Evolutionary conservation across 306 rosid species (phyloP).

Genomic region (Cicer arietinum): DNA sequence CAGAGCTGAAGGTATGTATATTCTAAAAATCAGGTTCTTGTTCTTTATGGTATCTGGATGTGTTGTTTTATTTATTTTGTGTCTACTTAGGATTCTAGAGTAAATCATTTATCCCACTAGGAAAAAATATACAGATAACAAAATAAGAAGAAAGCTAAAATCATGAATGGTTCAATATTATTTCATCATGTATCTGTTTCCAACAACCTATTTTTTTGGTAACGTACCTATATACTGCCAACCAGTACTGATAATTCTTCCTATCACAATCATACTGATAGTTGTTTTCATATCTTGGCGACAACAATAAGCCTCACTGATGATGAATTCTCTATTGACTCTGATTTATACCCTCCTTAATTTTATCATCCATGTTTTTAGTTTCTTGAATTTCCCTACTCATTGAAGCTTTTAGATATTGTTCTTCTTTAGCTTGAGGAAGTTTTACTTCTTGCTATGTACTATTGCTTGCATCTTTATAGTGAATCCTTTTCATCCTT

Average conservation of each 20-base stretch:
- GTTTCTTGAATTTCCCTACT: neutral
- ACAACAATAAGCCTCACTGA: too few relatives aligned
- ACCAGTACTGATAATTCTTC: too few relatives aligned
- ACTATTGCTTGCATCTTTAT: neutral
- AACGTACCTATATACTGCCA: too few relatives aligned
- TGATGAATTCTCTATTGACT: too few relatives aligned
- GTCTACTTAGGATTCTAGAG: conserved; percentile 6
- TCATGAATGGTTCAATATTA: neutral
- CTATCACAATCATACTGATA: too few relatives aligned
- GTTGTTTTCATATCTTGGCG: too few relatives aligned
- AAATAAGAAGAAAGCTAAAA: conserved; percentile 16
- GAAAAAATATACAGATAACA: conserved; percentile 3
- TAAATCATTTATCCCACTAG: neutral
- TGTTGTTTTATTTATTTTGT: conserved; percentile 39
- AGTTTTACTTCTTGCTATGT: neutral
- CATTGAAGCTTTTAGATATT: neutral
- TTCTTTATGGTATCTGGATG: conserved; percentile 16
- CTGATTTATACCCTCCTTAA: too few relatives aligned
- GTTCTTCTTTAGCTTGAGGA: neutral
- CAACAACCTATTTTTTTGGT: too few relatives aligned
- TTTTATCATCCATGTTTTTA: neutral
- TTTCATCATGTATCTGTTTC: too few relatives aligned
- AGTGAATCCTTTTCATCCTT: neutral
- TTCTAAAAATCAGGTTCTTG: conserved; percentile 6
- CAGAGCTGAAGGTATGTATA: conserved; percentile 89